Evolutionary conservation across 2,329 filamentous ascomycete genomes (phyloP).

Genomic region (Aspergillus fructus): DNA sequence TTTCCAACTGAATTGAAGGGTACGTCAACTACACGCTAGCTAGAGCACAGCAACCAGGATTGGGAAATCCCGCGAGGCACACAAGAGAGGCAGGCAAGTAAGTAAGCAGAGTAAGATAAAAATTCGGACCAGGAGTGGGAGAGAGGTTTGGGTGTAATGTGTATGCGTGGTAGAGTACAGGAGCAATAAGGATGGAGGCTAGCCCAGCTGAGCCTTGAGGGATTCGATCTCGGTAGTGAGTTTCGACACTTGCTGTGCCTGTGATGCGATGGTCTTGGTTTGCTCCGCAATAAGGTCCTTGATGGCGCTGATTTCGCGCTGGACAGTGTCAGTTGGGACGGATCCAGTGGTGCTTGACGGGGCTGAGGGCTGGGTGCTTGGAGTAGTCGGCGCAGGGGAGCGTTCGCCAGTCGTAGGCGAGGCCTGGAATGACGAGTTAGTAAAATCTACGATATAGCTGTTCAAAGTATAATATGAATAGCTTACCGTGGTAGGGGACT

Average conservation of each 20-base stretch:
- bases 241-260: slow-evolving; percentile 71
- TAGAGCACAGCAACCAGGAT: background rate
- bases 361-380: slow-evolving; percentile 39
- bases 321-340: slow-evolving; percentile 53
- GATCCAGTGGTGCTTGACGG: slow-evolving; percentile 27
- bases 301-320: slow-evolving; percentile 71
- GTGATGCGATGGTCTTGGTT: slow-evolving; percentile 71
- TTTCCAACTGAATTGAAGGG: slow-evolving; percentile 9
- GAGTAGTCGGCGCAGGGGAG: slow-evolving; percentile 31
- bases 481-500: slow-evolving; percentile 26
- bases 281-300: slow-evolving; percentile 75
- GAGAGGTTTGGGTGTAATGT: background rate
- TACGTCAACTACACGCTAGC: background rate
- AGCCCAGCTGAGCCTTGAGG: slow-evolving; percentile 72
- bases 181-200: slow-evolving; percentile 13
- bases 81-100: too few relatives aligned
- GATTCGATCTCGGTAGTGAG: slow-evolving; percentile 74
- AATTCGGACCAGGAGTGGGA: background rate
- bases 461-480: background rate
- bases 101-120: background rate
- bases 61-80: background rate
- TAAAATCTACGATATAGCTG: background rate
- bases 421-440: slow-evolving; percentile 13
- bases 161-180: slow-evolving; percentile 1
- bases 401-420: slow-evolving; percentile 22